phyloP scores from a whole-genome alignment of 2,329 filamentous ascomycete genomes.

The Cercospora berteroae region DNA sequence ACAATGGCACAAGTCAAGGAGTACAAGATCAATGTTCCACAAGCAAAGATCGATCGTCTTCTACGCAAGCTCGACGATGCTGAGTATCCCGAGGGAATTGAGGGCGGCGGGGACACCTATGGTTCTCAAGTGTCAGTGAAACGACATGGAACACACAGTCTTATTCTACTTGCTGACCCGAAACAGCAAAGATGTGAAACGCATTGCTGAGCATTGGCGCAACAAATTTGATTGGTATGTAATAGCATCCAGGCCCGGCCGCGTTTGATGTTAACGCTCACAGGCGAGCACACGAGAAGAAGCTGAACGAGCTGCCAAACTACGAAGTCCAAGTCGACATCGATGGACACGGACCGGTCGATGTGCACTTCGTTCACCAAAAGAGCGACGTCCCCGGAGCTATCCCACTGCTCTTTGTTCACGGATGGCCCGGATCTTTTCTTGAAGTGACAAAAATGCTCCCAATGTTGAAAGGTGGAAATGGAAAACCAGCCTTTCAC shows the following conservation, averaged over 20 bases:
- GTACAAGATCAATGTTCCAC: conserved; percentile 20
- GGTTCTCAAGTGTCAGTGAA: conserved; percentile 53
- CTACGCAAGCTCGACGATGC: conserved; percentile 17
- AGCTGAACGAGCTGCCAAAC: conserved; percentile 61
- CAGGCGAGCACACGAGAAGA: conserved; percentile 53
- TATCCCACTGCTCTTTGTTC: conserved; percentile 64
- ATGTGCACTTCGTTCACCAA: conserved; percentile 65
- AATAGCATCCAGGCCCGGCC: too few species aligned
- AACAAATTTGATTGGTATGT: conserved; percentile 57
- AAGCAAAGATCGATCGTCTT: conserved; percentile 19
- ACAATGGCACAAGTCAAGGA: conserved; percentile 19
- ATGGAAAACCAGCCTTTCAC: conserved; percentile 56
- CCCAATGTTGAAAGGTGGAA: conserved; percentile 41
- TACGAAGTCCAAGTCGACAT: conserved; percentile 55
- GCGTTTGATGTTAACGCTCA: too few species aligned
- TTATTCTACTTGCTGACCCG: background rate
- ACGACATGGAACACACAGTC: background rate
- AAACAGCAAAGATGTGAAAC: conserved; percentile 52
- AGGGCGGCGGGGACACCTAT: conserved; percentile 53
- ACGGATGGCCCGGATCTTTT: conserved; percentile 68
- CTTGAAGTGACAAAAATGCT: conserved; percentile 65
- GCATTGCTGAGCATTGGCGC: conserved; percentile 58
- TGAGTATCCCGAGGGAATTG: conserved; percentile 17
- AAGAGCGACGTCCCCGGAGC: conserved; percentile 51
- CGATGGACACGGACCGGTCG: conserved; percentile 57